These are phyloP conservation scores for Yueomyces sinensis DNA, from an alignment of 805 yeast species.

Conservation along the genomic window DNA sequence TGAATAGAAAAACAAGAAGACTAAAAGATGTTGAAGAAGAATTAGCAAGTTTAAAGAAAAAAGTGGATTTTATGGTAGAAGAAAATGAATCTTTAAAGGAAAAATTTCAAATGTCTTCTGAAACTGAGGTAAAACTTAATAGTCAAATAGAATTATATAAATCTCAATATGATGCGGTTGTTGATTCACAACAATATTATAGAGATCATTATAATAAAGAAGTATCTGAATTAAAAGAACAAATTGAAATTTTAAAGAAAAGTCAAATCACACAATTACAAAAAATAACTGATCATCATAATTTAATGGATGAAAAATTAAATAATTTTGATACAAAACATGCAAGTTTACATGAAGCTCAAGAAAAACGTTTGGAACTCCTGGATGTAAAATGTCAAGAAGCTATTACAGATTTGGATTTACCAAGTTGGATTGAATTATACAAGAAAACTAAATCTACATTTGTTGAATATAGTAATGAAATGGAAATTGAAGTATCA, in stretches of 20 bases:
- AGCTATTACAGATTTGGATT: conserved; percentile 1
- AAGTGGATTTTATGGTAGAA: neutral
- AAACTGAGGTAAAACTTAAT: neutral
- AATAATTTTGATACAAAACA: neutral
- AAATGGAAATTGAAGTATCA: conserved; percentile 5
- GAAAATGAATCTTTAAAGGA: conserved; percentile 1
- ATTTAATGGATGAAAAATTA: neutral
- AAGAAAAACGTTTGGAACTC: neutral
- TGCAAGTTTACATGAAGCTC: neutral
- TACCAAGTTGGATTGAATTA: conserved; percentile 10
- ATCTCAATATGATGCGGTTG: conserved; percentile 12
- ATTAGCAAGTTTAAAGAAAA: conserved; percentile 1
- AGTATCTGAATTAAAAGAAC: conserved; percentile 5
- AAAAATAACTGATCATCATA: neutral
- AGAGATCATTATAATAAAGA: conserved; percentile 14
- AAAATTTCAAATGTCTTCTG: conserved; percentile 1
- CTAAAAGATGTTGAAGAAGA: conserved; percentile 35
- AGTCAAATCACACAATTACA: neutral
- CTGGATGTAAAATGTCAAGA: conserved; percentile 1
- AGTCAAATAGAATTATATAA: conserved; percentile 1
- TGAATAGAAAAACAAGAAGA: conserved; percentile 59
- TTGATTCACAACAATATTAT: conserved; percentile 15
- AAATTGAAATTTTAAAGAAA: conserved; percentile 1
- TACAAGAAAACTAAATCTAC: conserved; percentile 9
- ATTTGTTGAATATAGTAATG: conserved; percentile 6